These are phyloP conservation scores for Sugiyamaella neomexicana DNA, from an alignment of 1,139 yeast species.

Conservation along the genomic window DNA sequence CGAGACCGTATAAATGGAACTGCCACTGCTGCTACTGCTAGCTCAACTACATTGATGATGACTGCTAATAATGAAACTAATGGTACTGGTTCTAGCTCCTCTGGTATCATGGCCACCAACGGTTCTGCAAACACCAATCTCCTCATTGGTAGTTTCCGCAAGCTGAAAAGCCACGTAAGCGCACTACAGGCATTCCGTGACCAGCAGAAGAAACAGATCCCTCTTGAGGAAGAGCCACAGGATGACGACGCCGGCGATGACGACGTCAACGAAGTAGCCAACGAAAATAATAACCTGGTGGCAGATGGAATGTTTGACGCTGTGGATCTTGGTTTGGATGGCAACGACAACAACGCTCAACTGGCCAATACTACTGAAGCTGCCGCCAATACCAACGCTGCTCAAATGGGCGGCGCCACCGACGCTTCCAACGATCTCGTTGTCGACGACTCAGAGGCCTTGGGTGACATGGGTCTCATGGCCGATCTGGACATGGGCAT, in stretches of 20 bases:
- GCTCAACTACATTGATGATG: background rate
- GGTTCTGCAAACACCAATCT: conserved; percentile 1
- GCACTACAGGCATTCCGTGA: conserved; percentile 2
- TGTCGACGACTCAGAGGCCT: conserved; percentile 3
- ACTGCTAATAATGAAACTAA: no score
- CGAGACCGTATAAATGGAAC: conserved; percentile 4
- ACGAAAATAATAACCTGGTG: background rate
- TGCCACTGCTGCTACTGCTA: background rate
- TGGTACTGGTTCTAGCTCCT: background rate
- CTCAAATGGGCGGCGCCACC: background rate
- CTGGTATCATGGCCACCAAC: background rate
- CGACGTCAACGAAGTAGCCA: background rate
- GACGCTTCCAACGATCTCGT: background rate
- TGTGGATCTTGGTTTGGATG: background rate
- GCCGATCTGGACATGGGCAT: conserved; percentile 14
- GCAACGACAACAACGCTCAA: background rate
- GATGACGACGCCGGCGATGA: background rate
- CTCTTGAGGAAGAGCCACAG: background rate
- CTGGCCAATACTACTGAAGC: no score
- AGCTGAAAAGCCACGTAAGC: conserved; percentile 7
- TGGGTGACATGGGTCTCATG: conserved; percentile 15
- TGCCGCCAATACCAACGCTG: conserved; percentile 2
- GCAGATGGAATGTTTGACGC: background rate
- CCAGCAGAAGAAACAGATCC: conserved; percentile 3
- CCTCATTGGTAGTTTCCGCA: conserved; percentile 8